Evolutionary conservation across 176 grass and related monocot species (phyloP), one percentile per base, ranked within the genome.

Genomic region (Phoenix dactylifera): DNA sequence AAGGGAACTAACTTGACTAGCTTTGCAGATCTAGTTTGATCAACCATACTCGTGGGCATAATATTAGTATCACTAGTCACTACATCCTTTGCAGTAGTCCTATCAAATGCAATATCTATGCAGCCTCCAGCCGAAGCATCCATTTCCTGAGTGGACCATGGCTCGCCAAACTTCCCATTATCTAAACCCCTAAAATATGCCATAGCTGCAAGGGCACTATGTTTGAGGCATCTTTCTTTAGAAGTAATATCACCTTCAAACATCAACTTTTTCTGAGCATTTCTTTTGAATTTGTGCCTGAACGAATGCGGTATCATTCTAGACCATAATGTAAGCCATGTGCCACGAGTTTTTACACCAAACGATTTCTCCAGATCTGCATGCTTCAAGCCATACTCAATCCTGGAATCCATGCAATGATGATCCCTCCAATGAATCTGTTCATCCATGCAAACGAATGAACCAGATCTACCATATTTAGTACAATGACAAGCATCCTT

Each of bases 371-470:
- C 84, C 49, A 92, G 48, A 81, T 92, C 84, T 0, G 70, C 68
- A 66, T 98, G 87, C 58, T 87, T 92, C 7, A 76, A 80, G 12
- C 81, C 68, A 50, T 86, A 80, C 18, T 78, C 69, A 24, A 80
- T 79, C 68, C 61, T 66, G 1, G 77, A 71, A 17, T 85, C 79
- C 35, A 85, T 67, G 60, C 77, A 79, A 52, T 67, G 72, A 50
- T 79, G 79, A 30, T 86, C 87, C 59, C 88, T 92, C 65, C 58
- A 78, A 71, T 98, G 93, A 78, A 92, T 92, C 53, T 77, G 52
- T 57, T 88, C 77, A 79, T 98, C 87, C 16, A 80, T 73, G 26
- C 83, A 97, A 52, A 80, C 67, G 22, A 66, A 75, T 0, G 71
- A 76, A 71, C 81, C 69, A 29, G 78, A 64, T 66, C 74, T 80